Evolutionary conservation across 805 yeast species (phyloP).

Genomic region (Suhomyces sp.): DNA sequence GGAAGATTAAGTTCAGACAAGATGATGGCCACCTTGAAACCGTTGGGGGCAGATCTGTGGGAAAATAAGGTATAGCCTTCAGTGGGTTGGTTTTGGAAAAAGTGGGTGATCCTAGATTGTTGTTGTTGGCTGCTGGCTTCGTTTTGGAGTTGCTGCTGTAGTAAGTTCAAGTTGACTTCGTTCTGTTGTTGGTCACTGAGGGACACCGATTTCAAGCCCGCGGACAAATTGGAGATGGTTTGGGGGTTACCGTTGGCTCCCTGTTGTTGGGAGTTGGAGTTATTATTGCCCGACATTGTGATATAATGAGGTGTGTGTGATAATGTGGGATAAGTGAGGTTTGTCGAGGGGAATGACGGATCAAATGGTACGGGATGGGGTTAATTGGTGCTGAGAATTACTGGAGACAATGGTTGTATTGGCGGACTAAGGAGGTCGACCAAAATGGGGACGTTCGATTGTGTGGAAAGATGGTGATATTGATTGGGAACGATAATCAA

Average conservation of each 20-base stretch:
- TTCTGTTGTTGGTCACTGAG: conserved; percentile 44
- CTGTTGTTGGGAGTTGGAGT: conserved; percentile 1
- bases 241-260: conserved; percentile 5
- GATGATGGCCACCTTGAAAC: conserved; percentile 91
- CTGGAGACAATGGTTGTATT: no score
- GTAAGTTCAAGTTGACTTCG: conserved; percentile 40
- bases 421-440: no score
- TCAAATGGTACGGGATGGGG: no score
- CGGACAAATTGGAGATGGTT: conserved; percentile 45
- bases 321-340: no score
- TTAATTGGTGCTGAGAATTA: no score
- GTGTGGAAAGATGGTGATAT: no score
- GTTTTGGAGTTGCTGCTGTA: conserved; percentile 46
- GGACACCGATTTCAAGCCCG: conserved; percentile 45
- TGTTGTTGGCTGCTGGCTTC: conserved; percentile 43
- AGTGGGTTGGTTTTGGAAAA: conserved; percentile 72
- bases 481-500: no score
- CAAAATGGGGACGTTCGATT: no score
- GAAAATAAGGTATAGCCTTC: conserved; percentile 85
- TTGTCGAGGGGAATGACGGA: no score
- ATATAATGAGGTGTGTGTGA: no score
- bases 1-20: conserved; percentile 77
- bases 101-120: conserved; percentile 62
- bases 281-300: conserved; percentile 5
- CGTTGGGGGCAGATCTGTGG: conserved; percentile 88